Evolutionary conservation across 352 stramenopile genomes (phyloP), one percentile per base, ranked within the genome.

Genomic region (Sclerospora graminicola): DNA sequence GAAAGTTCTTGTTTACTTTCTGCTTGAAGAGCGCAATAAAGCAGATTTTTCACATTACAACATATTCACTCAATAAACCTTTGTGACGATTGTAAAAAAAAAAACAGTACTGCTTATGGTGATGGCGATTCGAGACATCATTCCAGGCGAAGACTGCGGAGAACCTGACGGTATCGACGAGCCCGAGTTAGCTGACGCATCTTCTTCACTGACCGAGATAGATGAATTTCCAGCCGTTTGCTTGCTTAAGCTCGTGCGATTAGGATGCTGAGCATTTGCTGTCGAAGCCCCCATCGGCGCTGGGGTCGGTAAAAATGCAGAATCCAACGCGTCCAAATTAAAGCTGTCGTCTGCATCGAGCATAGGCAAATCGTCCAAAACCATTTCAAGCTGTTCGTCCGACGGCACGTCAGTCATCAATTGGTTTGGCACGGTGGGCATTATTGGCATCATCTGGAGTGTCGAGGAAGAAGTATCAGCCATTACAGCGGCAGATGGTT

Each of bases 381-480:
- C 75, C 45, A 76, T 69, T 33, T 87, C 75, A 16, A 87, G 56
- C 41, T 87, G 75, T 45, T 87, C 75, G 24, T 87, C 68, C 2
- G 75, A 84, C 5, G 68, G 57, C n/a, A 84, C 64, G 19, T 57
- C 60, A 1, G 27, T 39, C 35, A 65, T 65, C 30, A 69, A 57
- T 29, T 66, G 51, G 37, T 50, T 69, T 13, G 55, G 55, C 6
- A 63, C 51, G 18, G 51, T 37, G 4, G 51, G 51, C 46, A 62
- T 48, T 36, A 65, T 53, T 2, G 53, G 41, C n/a, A 72, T 60
- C 42, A 59, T 41, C 29, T 42, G 42, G 11, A 73, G 33, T 8
- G 48, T 32, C 9, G 41, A 21, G 2, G 41, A 10, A 16, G 39
- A 24, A 6, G 20, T 33, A 15, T 29, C 19, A 35, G 24, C 10